Percentiles rank a stretch among this genome's conserved stretches.
Evolutionary conservation across 2,329 filamentous ascomycete species (phyloP).

Genomic region (Nothophoma quercina): DNA sequence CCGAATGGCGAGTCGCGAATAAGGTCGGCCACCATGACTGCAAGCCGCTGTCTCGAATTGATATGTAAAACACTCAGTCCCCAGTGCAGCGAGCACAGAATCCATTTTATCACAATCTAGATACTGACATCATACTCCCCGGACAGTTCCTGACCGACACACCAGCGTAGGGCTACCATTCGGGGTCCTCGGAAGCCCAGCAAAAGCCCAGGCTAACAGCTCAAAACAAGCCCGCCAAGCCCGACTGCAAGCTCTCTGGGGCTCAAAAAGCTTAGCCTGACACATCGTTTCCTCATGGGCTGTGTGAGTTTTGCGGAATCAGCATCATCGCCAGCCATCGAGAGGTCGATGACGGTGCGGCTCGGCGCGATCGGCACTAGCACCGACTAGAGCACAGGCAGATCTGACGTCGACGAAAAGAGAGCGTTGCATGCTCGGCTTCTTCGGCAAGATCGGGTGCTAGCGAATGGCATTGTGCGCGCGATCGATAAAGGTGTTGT

Average conservation of each 20-base stretch:
- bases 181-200: background rate
- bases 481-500: background rate
- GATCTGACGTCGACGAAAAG: slow-evolving; percentile 16
- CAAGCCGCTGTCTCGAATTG: background rate
- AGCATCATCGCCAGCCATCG: slow-evolving; percentile 4
- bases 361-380: slow-evolving; percentile 18
- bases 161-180: background rate
- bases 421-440: slow-evolving; percentile 1
- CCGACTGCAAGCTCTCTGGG: background rate
- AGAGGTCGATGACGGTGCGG: slow-evolving; percentile 19
- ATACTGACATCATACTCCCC: slow-evolving; percentile 15
- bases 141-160: background rate
- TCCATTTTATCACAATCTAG: background rate
- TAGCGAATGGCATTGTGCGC: background rate
- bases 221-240: slow-evolving; percentile 5
- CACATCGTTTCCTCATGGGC: background rate
- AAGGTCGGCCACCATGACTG: slow-evolving; percentile 24
- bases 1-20: slow-evolving; percentile 34
- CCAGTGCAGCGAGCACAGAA: background rate
- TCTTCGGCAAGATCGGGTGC: background rate
- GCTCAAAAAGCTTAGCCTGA: slow-evolving; percentile 10
- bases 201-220: background rate
- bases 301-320: background rate
- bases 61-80: background rate
- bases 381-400: too few relatives aligned